Percentiles rank a stretch among this genome's conserved stretches.
Conservation (phyloP, 2,329 filamentous ascomycete species). For the Myrmaecium sp. region DNA sequence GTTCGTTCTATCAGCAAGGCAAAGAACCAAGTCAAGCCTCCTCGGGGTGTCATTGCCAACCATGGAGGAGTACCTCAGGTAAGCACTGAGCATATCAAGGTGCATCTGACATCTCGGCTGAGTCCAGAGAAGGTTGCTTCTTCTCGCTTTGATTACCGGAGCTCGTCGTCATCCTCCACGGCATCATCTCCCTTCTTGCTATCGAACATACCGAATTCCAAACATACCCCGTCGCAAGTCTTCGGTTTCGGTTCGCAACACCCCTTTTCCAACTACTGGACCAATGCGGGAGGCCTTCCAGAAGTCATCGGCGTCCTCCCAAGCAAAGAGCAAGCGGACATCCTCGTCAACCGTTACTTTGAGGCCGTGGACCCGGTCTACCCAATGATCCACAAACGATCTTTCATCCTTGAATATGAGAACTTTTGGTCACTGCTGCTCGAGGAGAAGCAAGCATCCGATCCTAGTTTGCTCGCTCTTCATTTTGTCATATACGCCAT, state of each 20-base stretch:
- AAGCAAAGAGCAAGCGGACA: constrained; percentile 58
- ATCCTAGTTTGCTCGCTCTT: constrained; percentile 53
- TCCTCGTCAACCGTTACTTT: constrained; percentile 40
- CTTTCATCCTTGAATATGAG: constrained; percentile 63
- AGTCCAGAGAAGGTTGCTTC: too few species aligned
- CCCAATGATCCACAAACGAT: constrained; percentile 60
- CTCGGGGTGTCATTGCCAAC: too few species aligned
- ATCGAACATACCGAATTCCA: constrained; percentile 56
- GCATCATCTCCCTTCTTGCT: constrained; percentile 38
- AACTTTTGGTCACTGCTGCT: constrained; percentile 52
- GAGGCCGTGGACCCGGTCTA: constrained; percentile 61
- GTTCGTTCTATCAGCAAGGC: too few species aligned
- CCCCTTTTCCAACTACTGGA: constrained; percentile 75
- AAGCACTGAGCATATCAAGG: too few species aligned
- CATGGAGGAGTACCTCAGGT: too few species aligned
- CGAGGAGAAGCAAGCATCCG: constrained; percentile 41
- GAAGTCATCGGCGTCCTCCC: constrained; percentile 64
- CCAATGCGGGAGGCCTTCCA: constrained; percentile 54
- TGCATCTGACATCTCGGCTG: too few species aligned
- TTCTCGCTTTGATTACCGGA: too few species aligned
- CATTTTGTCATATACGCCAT: constrained; percentile 64
- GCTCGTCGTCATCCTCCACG: constrained; percentile 16
- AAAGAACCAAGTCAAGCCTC: too few species aligned
- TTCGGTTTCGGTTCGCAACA: constrained; percentile 69
- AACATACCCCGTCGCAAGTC: constrained; percentile 55